Evolutionary conservation across 1,284 basidiomycete species (phyloP), one percentile per base, ranked within the genome.

Genomic region (Apiotrichum gamsii): DNA sequence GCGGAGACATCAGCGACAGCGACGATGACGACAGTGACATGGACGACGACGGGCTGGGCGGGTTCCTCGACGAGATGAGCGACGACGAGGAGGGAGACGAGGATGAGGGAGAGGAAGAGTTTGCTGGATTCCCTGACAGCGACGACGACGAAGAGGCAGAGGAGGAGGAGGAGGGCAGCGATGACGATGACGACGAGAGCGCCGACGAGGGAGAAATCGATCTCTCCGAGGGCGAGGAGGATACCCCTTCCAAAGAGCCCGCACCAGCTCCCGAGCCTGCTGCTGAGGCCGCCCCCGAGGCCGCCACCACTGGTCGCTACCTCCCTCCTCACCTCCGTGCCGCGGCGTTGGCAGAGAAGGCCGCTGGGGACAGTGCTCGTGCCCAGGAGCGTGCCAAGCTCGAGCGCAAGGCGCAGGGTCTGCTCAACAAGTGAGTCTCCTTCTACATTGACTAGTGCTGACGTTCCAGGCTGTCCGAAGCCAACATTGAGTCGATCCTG

Each of bases 401-500:
- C 19, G 81, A 77, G 8, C 80, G 85, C 43, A 87, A 87, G 59
- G 73, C 90, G 13, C 91, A 95, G 70, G 91, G 93, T 66, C 73
- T 90, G 9, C 77, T 96, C 40, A 96, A 96, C 70, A 80, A 87
- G 83, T 88, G 63, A 49, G 75, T 58, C 28, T 29, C 20, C 2
- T 14, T 3, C 10, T 8, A 20, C n/a, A 18, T 1, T 1, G 18
- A 2, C 1, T 13, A 1, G n/a, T 19, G 19, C 36, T 40, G 19
- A 30, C 46, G 6, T 11, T 28, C 29, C 54, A 90, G 88, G 57
- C 77, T 91, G 81, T 88, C 84, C 59, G 93, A 96, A 68, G 86
- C 85, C 67, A 97, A 97, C 61, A 83, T 97, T 49, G 79, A 81
- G 9, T 78, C 80, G 0, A 89, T 97, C 36, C 64, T 96, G 8